A percentile compares a stretch with the other conserved stretches of the same genome.
Conservation (phyloP, 2,329 filamentous ascomycete genomes). For the Penicillium palitans region DNA sequence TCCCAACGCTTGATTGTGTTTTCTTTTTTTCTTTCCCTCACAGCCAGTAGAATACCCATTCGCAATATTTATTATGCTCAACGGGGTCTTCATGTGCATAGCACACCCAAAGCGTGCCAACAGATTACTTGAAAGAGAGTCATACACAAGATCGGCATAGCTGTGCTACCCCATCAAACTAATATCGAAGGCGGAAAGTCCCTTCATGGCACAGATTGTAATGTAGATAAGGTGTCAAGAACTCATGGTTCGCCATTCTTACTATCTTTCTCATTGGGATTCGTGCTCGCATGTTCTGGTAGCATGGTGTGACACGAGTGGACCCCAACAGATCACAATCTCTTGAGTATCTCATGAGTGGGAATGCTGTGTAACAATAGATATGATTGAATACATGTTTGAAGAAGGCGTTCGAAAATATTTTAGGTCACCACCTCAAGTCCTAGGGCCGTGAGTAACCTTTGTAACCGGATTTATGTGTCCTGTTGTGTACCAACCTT, state of each 20-base stretch:
- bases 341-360: no score
- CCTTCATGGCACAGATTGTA: not conserved
- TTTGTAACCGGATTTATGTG: not conserved
- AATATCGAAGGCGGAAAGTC: not conserved
- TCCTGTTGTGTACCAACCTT: not conserved
- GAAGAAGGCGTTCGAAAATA: not conserved
- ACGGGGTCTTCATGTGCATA: not conserved
- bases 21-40: no score
- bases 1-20: not conserved
- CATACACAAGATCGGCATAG: not conserved
- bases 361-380: not conserved
- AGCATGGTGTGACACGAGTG: not conserved
- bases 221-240: not conserved
- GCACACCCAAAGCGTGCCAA: not conserved
- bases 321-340: not conserved
- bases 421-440: not conserved
- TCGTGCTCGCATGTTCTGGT: not conserved
- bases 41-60: not conserved
- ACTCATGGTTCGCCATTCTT: not conserved
- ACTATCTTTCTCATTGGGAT: not conserved
- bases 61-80: no score
- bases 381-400: not conserved
- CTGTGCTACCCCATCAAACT: not conserved
- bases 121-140: not conserved
- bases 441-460: not conserved